phyloP scores from a whole-genome alignment of 1,284 basidiomycete species.

The Cutaneotrichosporon daszewskae region DNA sequence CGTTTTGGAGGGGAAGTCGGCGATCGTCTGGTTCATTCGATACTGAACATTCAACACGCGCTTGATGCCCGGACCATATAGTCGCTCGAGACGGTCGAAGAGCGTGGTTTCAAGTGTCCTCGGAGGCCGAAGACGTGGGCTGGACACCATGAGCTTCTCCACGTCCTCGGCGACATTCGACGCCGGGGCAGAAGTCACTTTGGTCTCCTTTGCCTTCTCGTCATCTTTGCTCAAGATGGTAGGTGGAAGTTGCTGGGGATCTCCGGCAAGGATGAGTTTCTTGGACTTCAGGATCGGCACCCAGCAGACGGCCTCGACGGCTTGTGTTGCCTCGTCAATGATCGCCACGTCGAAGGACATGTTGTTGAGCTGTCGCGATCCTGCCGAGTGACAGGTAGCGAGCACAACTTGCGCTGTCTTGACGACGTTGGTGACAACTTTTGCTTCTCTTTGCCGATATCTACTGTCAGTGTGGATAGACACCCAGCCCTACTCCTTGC shows the following conservation, averaged over 20 bases:
- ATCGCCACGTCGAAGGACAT: slow-evolving; percentile 83
- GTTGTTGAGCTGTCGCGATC: slow-evolving; percentile 68
- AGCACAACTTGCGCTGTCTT: slow-evolving; percentile 76
- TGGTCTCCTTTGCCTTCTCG: slow-evolving; percentile 6
- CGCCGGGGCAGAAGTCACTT: not conserved
- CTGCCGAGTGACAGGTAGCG: slow-evolving; percentile 87
- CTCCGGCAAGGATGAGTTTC: slow-evolving; percentile 82
- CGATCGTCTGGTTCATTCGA: slow-evolving; percentile 85
- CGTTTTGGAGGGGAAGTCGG: slow-evolving; percentile 74
- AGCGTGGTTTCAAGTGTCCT: slow-evolving; percentile 78
- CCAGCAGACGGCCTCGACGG: slow-evolving; percentile 95
- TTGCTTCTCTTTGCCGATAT: slow-evolving; percentile 78
- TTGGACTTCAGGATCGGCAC: slow-evolving; percentile 80
- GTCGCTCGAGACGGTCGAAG: slow-evolving; percentile 80
- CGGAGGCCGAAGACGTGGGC: slow-evolving; percentile 56
- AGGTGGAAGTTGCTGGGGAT: slow-evolving; percentile 84
- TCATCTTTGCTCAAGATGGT: slow-evolving; percentile 64
- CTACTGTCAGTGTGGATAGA: slow-evolving; percentile 45
- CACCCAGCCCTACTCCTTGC: slow-evolving; percentile 67
- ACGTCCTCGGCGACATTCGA: not conserved
- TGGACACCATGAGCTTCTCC: not conserved
- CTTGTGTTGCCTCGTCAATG: slow-evolving; percentile 95
- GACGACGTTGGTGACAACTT: slow-evolving; percentile 73
- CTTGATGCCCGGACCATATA: slow-evolving; percentile 79
- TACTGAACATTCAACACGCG: slow-evolving; percentile 81